Base-by-base conservation (phyloP, 2,329 filamentous ascomycete species). In the Sclerotinia minor region DNA sequence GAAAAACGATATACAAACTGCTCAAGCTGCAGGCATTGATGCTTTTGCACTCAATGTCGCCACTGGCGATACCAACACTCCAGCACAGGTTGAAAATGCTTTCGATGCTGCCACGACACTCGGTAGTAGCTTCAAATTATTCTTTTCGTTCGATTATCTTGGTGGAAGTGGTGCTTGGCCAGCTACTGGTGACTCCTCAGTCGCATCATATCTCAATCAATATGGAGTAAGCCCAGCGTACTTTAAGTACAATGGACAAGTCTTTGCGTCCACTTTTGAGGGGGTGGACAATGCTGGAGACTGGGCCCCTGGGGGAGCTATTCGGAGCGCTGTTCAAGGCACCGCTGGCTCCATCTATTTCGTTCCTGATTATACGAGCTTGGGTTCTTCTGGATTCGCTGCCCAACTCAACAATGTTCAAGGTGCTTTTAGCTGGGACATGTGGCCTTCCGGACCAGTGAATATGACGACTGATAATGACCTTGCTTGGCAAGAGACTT, bases 201-300 rank as follows among this genome's bases (percentile, higher is more conserved):
- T 76, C 13, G 72, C 70, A 13, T 71, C 69, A 15, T 73, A 74
- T 53, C 67, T 79, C 50, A 76, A 77, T 24, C 67, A 75, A 52
- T 78, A 78, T 50, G 75, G 76, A 26, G 63, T 64, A 13, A 77
- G 74, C 32, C 52, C 74, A 13, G 78, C 79, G 0, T 78, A 82
- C 57, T 78, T 79, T 68, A 75, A 77, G 47, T 78, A 78, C 69
- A 75, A 79, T 15, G 72, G 71, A 59, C 73, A 78, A 65, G 79
- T 83, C 0, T 76, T 85, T 32, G 83, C 83, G 5, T 83, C 81
- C 4, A 85, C 83, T 0, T 86, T 85, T 67, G 83, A 85, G 73
- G 83, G 84, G 0, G 72, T 77, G 0, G 70, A 66, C 13, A 79
- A 80, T 58, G 75, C 78, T 17, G 74, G 72, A 2, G 80, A 84